Evolutionary conservation across 345 rosid genomes (phyloP).

Genomic region (Lepidium didymum): DNA sequence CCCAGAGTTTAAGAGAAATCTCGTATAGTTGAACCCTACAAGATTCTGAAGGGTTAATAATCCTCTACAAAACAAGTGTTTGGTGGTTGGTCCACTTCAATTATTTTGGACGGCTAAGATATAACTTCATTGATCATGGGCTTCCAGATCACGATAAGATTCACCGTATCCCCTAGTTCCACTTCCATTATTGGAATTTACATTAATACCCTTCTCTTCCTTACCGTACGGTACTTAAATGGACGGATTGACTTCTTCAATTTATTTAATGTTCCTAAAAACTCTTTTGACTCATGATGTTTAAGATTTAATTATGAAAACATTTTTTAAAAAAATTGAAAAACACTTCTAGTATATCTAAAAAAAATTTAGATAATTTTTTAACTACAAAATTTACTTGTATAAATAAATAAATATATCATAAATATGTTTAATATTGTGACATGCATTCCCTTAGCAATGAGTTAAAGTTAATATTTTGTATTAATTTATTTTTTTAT

Average conservation of each 20-base stretch:
- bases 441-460: too few relatives aligned
- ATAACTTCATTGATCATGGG: conserved; percentile 14
- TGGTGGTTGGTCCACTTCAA: conserved; percentile 4
- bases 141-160: conserved; percentile 27
- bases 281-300: too few relatives aligned
- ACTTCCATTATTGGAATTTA: background rate
- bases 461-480: too few relatives aligned
- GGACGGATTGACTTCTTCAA: background rate
- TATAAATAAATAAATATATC: too few relatives aligned
- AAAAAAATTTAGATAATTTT: too few relatives aligned
- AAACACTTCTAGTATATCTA: too few relatives aligned
- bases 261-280: too few relatives aligned
- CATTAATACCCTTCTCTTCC: background rate
- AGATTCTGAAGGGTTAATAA: conserved; percentile 7
- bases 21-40: conserved; percentile 20
- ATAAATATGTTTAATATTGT: too few relatives aligned
- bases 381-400: too few relatives aligned
- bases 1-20: conserved; percentile 21
- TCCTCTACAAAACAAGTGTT: conserved; percentile 18
- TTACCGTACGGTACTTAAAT: conserved; percentile 24
- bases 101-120: conserved; percentile 25
- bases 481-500: too few relatives aligned
- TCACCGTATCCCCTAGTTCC: conserved; percentile 21
- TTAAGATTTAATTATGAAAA: too few relatives aligned
- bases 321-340: too few relatives aligned